phyloP scores from a whole-genome alignment of 805 yeast genomes.

The Metschnikowia bowlesiae region DNA sequence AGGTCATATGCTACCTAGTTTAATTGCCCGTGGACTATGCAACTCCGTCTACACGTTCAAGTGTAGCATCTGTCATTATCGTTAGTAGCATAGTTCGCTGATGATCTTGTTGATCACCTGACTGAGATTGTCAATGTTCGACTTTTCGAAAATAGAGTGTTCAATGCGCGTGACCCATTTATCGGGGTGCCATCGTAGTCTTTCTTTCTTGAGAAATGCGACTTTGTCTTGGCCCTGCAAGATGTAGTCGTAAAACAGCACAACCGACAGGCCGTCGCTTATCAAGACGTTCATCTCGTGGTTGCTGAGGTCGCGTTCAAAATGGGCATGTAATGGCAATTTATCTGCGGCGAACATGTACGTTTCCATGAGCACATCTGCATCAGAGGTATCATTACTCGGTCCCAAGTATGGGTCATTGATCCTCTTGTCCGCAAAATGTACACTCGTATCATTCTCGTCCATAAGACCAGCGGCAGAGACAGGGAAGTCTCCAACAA shows the following conservation, averaged over 20 bases:
- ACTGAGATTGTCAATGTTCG: constrained; percentile 27
- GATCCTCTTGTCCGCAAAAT: constrained; percentile 37
- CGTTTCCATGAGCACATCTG: constrained; percentile 3
- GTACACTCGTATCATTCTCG: constrained; percentile 28
- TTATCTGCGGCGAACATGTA: constrained; percentile 16
- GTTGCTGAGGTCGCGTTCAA: constrained; percentile 7
- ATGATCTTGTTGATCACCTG: constrained; percentile 26
- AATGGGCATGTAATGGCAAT: constrained; percentile 13
- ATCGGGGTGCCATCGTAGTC: constrained; percentile 73
- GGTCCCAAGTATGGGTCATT: constrained; percentile 26
- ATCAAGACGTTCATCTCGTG: constrained; percentile 16
- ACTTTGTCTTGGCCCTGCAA: constrained; percentile 10
- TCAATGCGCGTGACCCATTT: constrained; percentile 40
- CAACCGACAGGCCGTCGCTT: constrained; percentile 20
- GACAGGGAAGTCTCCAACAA: constrained; percentile 31
- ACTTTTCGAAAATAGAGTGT: constrained; percentile 20
- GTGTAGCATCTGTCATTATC: not conserved
- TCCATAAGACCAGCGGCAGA: constrained; percentile 31
- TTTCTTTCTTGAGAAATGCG: constrained; percentile 40
- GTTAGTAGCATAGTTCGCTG: constrained; percentile 1
- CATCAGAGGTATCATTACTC: not conserved
- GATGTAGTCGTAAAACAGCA: constrained; percentile 25
- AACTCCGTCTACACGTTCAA: not conserved
- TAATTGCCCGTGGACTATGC: too few species aligned
- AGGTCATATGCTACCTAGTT: too few species aligned